Evolutionary conservation across 2,329 filamentous ascomycete genomes (phyloP).

Genomic region (Fusarium mexicanum): DNA sequence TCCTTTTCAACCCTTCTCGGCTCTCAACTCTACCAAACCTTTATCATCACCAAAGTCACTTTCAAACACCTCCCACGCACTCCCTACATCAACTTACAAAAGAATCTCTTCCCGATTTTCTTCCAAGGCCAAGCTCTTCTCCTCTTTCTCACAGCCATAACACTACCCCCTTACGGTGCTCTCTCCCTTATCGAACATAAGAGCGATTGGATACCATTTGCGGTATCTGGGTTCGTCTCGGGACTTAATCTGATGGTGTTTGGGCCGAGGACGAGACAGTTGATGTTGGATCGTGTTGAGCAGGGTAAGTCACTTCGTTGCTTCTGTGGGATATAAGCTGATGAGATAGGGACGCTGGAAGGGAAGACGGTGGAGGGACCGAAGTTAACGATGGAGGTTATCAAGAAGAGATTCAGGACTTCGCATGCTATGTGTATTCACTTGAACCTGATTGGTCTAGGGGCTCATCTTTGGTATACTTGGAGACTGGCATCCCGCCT

Average conservation of each 20-base stretch:
- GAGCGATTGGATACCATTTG: slow-evolving; percentile 49
- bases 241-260: slow-evolving; percentile 50
- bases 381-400: slow-evolving; percentile 17
- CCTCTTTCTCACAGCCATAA: slow-evolving; percentile 47
- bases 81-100: slow-evolving; percentile 52
- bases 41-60: slow-evolving; percentile 51
- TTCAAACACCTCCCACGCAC: slow-evolving; percentile 47
- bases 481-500: slow-evolving; percentile 42
- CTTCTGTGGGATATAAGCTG: not conserved
- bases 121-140: slow-evolving; percentile 51
- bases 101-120: slow-evolving; percentile 54
- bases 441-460: slow-evolving; percentile 51
- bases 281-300: slow-evolving; percentile 43
- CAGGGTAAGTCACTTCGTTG: slow-evolving; percentile 20
- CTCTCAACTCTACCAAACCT: slow-evolving; percentile 53
- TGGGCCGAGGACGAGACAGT: slow-evolving; percentile 48
- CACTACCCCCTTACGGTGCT: slow-evolving; percentile 47
- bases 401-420: slow-evolving; percentile 47
- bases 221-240: slow-evolving; percentile 45
- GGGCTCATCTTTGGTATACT: slow-evolving; percentile 44
- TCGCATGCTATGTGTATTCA: slow-evolving; percentile 56
- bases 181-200: slow-evolving; percentile 43
- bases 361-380: slow-evolving; percentile 15
- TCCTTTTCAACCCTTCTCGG: slow-evolving; percentile 53
- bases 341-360: slow-evolving; percentile 24